A percentile compares a stretch with the other conserved stretches of the same genome.
These are phyloP conservation scores for Tolypocladium pustulatum DNA, from an alignment of 2,329 filamentous ascomycete species.

Conservation along the genomic window DNA sequence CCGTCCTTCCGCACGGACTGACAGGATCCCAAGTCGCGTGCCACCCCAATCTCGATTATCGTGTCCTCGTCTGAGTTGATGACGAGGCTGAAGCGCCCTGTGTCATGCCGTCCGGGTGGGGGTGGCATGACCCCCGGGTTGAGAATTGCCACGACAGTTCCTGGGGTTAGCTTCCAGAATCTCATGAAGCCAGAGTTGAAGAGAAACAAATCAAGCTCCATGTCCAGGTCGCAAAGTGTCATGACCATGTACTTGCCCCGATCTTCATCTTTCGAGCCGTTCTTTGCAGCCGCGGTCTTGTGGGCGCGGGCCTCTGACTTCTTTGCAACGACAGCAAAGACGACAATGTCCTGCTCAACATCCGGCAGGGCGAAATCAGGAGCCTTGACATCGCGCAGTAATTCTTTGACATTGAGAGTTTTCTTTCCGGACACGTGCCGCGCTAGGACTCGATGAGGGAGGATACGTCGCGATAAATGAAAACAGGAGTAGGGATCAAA, in stretches of 20 bases:
- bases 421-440: conserved; percentile 72
- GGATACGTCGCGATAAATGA: conserved; percentile 71
- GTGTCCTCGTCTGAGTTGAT: conserved; percentile 81
- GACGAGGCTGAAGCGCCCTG: conserved; percentile 75
- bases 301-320: conserved; percentile 72
- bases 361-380: conserved; percentile 75
- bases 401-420: conserved; percentile 65
- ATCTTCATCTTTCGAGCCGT: conserved; percentile 39
- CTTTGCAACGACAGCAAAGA: conserved; percentile 77
- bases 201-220: conserved; percentile 83
- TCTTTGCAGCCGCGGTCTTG: conserved; percentile 31
- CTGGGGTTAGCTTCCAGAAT: conserved; percentile 88
- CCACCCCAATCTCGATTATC: conserved; percentile 76
- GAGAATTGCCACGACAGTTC: conserved; percentile 84
- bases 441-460: conserved; percentile 71
- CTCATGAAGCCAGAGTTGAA: conserved; percentile 84
- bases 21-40: conserved; percentile 82
- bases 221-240: conserved; percentile 77
- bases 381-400: conserved; percentile 70
- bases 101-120: conserved; percentile 61
- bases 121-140: conserved; percentile 91
- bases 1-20: conserved; percentile 79
- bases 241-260: conserved; percentile 88
- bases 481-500: conserved; percentile 83
- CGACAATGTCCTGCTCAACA: conserved; percentile 77